Evolutionary conservation across 2,329 filamentous ascomycete species (phyloP).

Genomic region (Plenodomus tracheiphilus): DNA sequence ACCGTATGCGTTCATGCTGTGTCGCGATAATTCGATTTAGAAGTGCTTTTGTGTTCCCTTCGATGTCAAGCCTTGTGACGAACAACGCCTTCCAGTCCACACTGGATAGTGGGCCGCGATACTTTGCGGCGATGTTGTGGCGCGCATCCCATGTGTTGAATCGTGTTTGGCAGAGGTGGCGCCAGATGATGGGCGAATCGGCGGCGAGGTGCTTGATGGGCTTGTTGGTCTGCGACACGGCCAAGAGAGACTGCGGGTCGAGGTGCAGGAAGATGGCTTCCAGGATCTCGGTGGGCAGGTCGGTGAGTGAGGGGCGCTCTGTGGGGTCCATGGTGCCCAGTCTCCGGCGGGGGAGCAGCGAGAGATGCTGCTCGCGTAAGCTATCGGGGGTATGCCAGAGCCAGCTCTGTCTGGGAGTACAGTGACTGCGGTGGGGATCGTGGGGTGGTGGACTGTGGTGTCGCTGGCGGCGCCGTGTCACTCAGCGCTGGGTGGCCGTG

Average conservation of each 20-base stretch:
- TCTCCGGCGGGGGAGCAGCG: background rate
- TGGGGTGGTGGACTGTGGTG: background rate
- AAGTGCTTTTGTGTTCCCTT: slow-evolving; percentile 36
- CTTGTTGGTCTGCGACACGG: slow-evolving; percentile 63
- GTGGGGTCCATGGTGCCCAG: background rate
- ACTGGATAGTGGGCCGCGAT: slow-evolving; percentile 53
- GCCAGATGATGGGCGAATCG: slow-evolving; percentile 79
- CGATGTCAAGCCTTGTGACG: slow-evolving; percentile 40
- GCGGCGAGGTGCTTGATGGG: slow-evolving; percentile 68
- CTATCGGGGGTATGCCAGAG: background rate
- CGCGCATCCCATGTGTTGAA: slow-evolving; percentile 75
- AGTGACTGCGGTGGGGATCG: background rate
- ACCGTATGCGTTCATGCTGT: slow-evolving; percentile 69
- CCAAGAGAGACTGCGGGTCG: slow-evolving; percentile 54
- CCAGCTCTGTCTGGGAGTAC: background rate
- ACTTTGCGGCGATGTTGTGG: slow-evolving; percentile 38
- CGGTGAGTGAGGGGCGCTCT: slow-evolving; percentile 25
- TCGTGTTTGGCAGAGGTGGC: slow-evolving; percentile 66
- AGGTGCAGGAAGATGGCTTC: slow-evolving; percentile 73
- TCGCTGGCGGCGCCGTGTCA: background rate
- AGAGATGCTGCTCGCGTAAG: too few species aligned
- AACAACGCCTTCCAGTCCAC: slow-evolving; percentile 71
- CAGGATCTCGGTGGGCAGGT: slow-evolving; percentile 81
- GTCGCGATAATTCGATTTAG: slow-evolving; percentile 72
- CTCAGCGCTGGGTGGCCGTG: slow-evolving; percentile 12